A percentile compares a stretch with the other conserved stretches of the same genome.
Conservation (phyloP, 495 filamentous ascomycete genomes). For the Hyaloscypha hepaticicola region DNA sequence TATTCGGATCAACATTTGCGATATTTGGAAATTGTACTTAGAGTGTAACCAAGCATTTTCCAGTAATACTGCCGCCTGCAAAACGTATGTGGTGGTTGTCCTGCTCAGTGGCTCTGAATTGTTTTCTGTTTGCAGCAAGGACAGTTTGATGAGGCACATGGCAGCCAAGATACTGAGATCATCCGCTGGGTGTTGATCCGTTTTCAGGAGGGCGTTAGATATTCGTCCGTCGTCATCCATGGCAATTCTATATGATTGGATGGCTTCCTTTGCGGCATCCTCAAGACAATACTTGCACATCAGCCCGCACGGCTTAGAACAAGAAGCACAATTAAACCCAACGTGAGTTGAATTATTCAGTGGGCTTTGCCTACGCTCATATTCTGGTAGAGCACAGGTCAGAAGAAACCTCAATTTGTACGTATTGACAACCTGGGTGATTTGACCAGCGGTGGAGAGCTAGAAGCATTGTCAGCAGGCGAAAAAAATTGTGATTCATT, state of each 20-base stretch:
- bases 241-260: slow-evolving; percentile 20
- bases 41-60: slow-evolving; percentile 42
- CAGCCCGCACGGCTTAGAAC: neutral
- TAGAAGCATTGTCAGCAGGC: slow-evolving; percentile 4
- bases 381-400: slow-evolving; percentile 21
- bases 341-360: neutral
- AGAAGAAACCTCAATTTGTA: slow-evolving; percentile 30
- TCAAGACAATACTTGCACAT: slow-evolving; percentile 18
- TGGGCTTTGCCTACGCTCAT: slow-evolving; percentile 9
- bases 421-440: slow-evolving; percentile 22
- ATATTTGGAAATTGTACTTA: slow-evolving; percentile 39
- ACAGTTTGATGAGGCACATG: slow-evolving; percentile 47
- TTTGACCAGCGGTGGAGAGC: slow-evolving; percentile 19
- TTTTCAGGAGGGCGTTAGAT: slow-evolving; percentile 23
- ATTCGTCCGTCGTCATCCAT: slow-evolving; percentile 23
- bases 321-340: slow-evolving; percentile 7
- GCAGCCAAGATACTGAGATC: slow-evolving; percentile 45
- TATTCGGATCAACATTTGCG: slow-evolving; percentile 45
- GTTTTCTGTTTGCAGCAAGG: slow-evolving; percentile 25
- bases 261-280: slow-evolving; percentile 6
- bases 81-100: slow-evolving; percentile 28
- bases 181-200: slow-evolving; percentile 40
- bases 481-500: neutral
- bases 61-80: slow-evolving; percentile 47
- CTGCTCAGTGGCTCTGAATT: slow-evolving; percentile 5